Base-by-base conservation (phyloP, 2,329 filamentous ascomycete species). In the Penicillium sp. region DNA sequence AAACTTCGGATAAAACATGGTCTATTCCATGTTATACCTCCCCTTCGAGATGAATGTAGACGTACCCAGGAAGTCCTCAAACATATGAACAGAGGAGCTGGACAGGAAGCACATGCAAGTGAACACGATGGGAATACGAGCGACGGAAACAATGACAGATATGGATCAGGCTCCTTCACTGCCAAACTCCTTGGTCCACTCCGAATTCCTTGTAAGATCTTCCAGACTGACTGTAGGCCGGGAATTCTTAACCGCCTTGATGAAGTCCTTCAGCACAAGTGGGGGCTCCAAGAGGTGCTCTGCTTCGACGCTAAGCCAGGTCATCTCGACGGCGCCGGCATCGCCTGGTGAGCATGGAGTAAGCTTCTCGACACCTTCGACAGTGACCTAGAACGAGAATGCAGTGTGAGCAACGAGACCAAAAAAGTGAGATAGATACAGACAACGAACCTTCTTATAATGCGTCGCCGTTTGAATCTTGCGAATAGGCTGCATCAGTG, bases 391-490 rank as follows among this genome's bases (percentile, higher is more conserved):
- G 56, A 44, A 33, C 24, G 22, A 24, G 58, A 30, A 40, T 19
- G 9, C 28, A 45, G 44, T 50, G 44, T 49, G 3, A 59, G 28
- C 17, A 30, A 4, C 15, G 13, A 30, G 7, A 28, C 10, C 7
- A 30, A n/a, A 49, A 30, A 4, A 7, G 17, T 4, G 26, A 6
- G 2, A 30, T 0, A 3, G 13, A 12, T 28, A 40, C 2, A 3
- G 35, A 26, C 17, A 50, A 69, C 75, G 55, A 83, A 94, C 94
- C 82, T 91, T 89, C 79, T 97, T 97, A 81, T 98, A 99, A 81
- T 99, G 95, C 57, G 95, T 99, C 19, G 95, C 94, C 66, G 93
- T 96, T 77, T 98, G 90, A 69, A 99, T 98, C 80, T 97, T 96
- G 65, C 95, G 86, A 64, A 99, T 91, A 1, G 95, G 96, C 74